A percentile compares a stretch with the other conserved stretches of the same genome.
phyloP scores from a whole-genome alignment of 768 basidiomycete genomes.

The Mycena amicta region DNA sequence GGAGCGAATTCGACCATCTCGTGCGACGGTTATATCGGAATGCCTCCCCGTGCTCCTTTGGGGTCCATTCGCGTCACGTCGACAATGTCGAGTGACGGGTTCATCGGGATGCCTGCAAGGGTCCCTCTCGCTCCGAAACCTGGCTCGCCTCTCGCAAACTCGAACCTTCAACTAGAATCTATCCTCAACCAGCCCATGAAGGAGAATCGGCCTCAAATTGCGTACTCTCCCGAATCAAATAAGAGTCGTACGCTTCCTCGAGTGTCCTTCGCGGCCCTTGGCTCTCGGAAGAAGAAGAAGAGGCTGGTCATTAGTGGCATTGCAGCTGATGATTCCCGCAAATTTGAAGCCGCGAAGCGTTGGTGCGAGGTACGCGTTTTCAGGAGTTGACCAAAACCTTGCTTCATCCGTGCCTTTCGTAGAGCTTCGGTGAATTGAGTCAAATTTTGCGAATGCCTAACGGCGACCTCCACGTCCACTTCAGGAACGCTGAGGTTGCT shows the following conservation, averaged over 20 bases:
- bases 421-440: slow-evolving; percentile 78
- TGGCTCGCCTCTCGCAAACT: slow-evolving; percentile 25
- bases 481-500: slow-evolving; percentile 74
- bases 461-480: slow-evolving; percentile 78
- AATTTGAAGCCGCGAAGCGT: slow-evolving; percentile 66
- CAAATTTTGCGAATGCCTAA: slow-evolving; percentile 75
- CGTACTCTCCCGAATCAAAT: slow-evolving; percentile 34
- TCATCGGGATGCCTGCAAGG: slow-evolving; percentile 22
- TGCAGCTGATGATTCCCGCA: slow-evolving; percentile 56
- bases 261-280: slow-evolving; percentile 41
- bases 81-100: slow-evolving; percentile 8
- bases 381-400: neutral
- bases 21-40: slow-evolving; percentile 16
- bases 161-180: slow-evolving; percentile 15
- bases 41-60: slow-evolving; percentile 2
- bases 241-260: slow-evolving; percentile 31
- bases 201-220: slow-evolving; percentile 34
- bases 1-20: slow-evolving; percentile 18
- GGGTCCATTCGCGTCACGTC: slow-evolving; percentile 8
- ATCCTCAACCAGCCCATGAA: slow-evolving; percentile 6
- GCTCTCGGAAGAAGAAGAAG: slow-evolving; percentile 56
- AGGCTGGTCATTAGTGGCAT: slow-evolving; percentile 75
- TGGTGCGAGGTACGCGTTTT: slow-evolving; percentile 71
- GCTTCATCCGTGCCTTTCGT: slow-evolving; percentile 9
- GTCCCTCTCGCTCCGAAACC: slow-evolving; percentile 37